phyloP scores from a whole-genome alignment of 2,329 filamentous ascomycete species.

The Trichophyton schoenleinii region DNA sequence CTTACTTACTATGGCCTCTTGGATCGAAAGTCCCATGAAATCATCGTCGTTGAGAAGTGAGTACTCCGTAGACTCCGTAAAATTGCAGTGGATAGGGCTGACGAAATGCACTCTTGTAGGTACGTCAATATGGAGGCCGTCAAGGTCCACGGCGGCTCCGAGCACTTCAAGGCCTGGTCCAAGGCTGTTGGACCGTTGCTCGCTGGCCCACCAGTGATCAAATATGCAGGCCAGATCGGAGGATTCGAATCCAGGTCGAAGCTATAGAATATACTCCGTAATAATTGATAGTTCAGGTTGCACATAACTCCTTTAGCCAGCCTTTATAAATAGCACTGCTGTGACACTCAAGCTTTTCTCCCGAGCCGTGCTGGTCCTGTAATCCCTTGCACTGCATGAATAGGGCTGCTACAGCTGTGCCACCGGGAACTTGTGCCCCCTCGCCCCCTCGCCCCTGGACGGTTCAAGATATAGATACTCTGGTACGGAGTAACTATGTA shows the following conservation, averaged over 20 bases:
- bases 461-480: neutral
- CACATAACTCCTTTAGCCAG: neutral
- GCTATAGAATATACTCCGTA: neutral
- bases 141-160: constrained; percentile 9
- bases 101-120: neutral
- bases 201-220: constrained; percentile 5
- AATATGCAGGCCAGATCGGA: constrained; percentile 8
- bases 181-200: constrained; percentile 7
- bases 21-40: constrained; percentile 20
- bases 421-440: neutral
- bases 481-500: neutral
- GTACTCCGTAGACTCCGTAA: neutral
- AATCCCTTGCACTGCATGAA: neutral
- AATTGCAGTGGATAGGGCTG: no score
- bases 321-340: neutral
- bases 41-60: constrained; percentile 25
- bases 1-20: constrained; percentile 22
- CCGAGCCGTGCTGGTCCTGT: neutral
- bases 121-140: constrained; percentile 10
- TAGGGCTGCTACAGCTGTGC: neutral
- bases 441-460: neutral
- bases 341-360: neutral
- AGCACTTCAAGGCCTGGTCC: constrained; percentile 11
- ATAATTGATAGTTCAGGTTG: no score
- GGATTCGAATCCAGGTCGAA: constrained; percentile 12